A percentile compares a stretch with the other conserved stretches of the same genome.
Conservation (phyloP, 768 basidiomycete species). For the Hypholoma fasciculare region DNA sequence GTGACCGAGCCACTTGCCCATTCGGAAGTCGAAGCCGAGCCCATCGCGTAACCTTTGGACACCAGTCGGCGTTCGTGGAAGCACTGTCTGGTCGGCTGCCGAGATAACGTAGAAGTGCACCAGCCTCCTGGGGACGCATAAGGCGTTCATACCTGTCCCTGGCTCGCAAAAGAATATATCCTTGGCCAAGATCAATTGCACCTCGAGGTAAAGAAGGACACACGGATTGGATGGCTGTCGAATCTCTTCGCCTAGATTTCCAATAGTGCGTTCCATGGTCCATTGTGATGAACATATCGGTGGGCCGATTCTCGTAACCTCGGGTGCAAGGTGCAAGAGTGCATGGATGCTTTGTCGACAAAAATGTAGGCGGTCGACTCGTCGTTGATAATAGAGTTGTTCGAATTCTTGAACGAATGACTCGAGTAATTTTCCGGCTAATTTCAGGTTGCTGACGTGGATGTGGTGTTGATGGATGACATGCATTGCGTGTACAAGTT, state of each 20-base stretch:
- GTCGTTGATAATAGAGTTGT: constrained; percentile 29
- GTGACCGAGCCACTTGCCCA: constrained; percentile 32
- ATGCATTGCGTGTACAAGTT: too few species aligned
- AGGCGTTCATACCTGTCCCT: constrained; percentile 11
- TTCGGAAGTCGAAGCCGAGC: constrained; percentile 34
- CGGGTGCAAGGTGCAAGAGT: constrained; percentile 23
- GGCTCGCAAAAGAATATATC: constrained; percentile 18
- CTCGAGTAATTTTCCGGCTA: constrained; percentile 12
- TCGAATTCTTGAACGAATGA: constrained; percentile 31
- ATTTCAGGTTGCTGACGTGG: too few species aligned
- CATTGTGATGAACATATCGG: too few species aligned
- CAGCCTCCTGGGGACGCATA: background rate
- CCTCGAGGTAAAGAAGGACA: constrained; percentile 13
- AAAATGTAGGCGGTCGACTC: constrained; percentile 32
- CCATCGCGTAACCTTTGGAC: constrained; percentile 19
- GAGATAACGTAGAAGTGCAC: constrained; percentile 2
- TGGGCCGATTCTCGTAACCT: constrained; percentile 26
- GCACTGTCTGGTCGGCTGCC: background rate
- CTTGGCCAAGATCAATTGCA: constrained; percentile 9
- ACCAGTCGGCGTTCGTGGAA: background rate
- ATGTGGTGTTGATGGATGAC: constrained; percentile 24
- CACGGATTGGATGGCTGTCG: too few species aligned
- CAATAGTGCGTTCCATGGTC: too few species aligned
- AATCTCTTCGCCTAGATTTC: too few species aligned
- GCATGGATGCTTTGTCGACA: constrained; percentile 30